Percentiles rank a stretch among this genome's conserved stretches.
phyloP scores from a whole-genome alignment of 2,329 filamentous ascomycete genomes.

The Penicillium sp. region DNA sequence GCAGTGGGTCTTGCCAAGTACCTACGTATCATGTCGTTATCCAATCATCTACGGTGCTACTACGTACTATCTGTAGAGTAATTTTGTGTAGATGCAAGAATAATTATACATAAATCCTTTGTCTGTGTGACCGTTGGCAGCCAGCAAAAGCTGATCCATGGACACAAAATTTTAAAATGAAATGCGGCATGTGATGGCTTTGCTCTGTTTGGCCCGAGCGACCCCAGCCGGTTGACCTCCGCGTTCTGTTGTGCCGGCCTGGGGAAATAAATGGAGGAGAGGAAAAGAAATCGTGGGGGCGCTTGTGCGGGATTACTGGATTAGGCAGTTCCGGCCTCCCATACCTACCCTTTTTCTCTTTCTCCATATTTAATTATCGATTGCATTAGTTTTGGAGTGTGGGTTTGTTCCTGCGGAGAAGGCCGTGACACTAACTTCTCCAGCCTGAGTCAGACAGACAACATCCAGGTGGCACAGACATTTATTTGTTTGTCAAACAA shows the following conservation, averaged over 20 bases:
- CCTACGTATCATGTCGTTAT: background rate
- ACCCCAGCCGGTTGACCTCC: conserved; percentile 3
- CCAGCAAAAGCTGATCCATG: too few species aligned
- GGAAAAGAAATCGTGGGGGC: background rate
- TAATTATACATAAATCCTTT: too few species aligned
- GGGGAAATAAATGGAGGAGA: background rate
- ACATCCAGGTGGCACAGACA: background rate
- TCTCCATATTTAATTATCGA: background rate
- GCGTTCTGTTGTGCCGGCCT: background rate
- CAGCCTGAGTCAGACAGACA: too few species aligned
- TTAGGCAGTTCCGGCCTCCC: conserved; percentile 6
- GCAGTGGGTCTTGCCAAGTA: background rate
- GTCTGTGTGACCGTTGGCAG: too few species aligned
- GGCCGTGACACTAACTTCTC: too few species aligned
- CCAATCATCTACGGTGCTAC: too few species aligned
- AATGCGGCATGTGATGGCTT: background rate
- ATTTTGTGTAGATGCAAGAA: too few species aligned
- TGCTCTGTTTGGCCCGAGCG: background rate
- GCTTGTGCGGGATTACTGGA: background rate
- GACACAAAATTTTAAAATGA: background rate
- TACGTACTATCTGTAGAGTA: too few species aligned
- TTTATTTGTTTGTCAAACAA: too few species aligned
- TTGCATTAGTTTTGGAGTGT: too few species aligned
- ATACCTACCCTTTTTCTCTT: background rate
- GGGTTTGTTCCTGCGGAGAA: too few species aligned